Evolutionary conservation across 345 rosid genomes (phyloP), one percentile per base, ranked within the genome.

Genomic region (Salix caprea): DNA sequence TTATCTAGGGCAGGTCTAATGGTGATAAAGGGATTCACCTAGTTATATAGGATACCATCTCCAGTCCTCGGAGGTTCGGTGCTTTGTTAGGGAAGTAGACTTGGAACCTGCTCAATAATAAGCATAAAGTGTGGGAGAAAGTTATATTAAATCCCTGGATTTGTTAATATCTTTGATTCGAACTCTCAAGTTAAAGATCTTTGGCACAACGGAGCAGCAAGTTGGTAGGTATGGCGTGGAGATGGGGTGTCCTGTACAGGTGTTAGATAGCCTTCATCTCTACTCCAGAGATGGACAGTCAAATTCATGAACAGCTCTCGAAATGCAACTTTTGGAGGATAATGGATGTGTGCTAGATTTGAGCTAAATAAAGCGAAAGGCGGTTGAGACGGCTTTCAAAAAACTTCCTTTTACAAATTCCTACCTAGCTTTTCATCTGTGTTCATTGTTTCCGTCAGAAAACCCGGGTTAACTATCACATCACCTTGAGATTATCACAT

Each of bases 361-460:
- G 32, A 21, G 67, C 64, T 68, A 61, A 58, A 64, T 60, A 8
- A 50, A 64, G 77, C 74, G 65, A 74, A 70, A 70, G 36, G 62
- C 36, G 9, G 39, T 46, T 52, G 34, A 9, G 28, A 30, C 34
- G 26, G 32, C 60, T 16, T 19, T 64, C 46, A 6, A 60, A 74
- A 67, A 73, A 2, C 24, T 19, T 7, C n/a, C 12, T 8, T 40
- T 39, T 8, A 39, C 6, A 39, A 39, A 9, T 10, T 9, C 44
- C 11, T 2, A 40, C 13, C 44, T 40, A 2, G 44, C 12, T 9
- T 40, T 40, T 40, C 13, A 40, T 40, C 44, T 40, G 44, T 40
- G 44, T 40, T 40, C 44, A 10, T 40, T 2, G 44, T 40, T 40
- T 10, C 44, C 12, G 44, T 40, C 60, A 21, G 60, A 54, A 7